Evolutionary conservation across 2,329 filamentous ascomycete species (phyloP).

Genomic region (Clarireedia homoeocarpa): DNA sequence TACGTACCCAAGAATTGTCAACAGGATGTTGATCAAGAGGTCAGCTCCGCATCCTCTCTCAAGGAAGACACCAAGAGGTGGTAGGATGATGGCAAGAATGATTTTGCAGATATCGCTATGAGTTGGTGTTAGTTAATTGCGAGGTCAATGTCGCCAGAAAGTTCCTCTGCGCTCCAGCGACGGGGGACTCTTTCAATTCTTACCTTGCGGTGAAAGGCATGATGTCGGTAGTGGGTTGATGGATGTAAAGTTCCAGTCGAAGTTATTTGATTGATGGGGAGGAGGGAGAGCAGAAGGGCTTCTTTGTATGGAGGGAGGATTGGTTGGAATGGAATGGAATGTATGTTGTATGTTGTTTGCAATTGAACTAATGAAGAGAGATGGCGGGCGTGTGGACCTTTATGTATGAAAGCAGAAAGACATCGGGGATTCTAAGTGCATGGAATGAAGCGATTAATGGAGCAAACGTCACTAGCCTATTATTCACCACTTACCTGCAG

Average conservation of each 20-base stretch:
- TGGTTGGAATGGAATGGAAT: background rate
- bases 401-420: background rate
- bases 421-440: background rate
- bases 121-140: constrained; percentile 12
- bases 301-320: constrained; percentile 3
- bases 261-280: constrained; percentile 3
- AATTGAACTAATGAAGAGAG: background rate
- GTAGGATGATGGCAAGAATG: constrained; percentile 82
- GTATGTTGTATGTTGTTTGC: background rate
- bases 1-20: constrained; percentile 40
- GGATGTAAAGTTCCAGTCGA: background rate
- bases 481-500: background rate
- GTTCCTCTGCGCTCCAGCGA: background rate
- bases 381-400: background rate
- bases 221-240: constrained; percentile 14
- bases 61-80: constrained; percentile 86
- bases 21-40: constrained; percentile 70
- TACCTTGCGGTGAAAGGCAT: constrained; percentile 54
- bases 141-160: background rate
- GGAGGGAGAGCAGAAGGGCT: background rate
- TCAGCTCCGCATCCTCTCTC: constrained; percentile 81
- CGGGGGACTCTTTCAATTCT: constrained; percentile 18
- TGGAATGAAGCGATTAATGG: background rate
- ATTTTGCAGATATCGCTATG: constrained; percentile 69
- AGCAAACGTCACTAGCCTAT: background rate